A percentile compares a stretch with the other conserved stretches of the same genome.
Evolutionary conservation across 176 grass and related monocot species (phyloP).

Genomic region (Phoenix dactylifera): DNA sequence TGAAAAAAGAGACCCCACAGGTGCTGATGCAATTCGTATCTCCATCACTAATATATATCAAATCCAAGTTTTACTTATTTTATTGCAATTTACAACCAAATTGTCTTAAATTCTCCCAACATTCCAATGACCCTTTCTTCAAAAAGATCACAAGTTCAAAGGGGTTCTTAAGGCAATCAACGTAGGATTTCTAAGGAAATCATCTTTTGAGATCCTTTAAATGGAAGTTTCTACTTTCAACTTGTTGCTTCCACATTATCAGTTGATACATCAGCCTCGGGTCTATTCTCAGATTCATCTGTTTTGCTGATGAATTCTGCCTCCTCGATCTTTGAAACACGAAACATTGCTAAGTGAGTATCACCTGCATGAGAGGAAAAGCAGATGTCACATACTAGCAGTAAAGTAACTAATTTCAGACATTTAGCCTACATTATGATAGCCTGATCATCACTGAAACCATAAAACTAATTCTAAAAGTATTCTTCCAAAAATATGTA

Average conservation of each 20-base stretch:
- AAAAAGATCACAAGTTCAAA: no score
- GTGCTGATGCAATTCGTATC: no score
- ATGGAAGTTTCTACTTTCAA: no score
- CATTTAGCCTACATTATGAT: background rate
- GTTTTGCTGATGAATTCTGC: conserved; percentile 14
- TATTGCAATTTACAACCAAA: no score
- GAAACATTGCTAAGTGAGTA: conserved; percentile 62
- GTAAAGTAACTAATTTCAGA: background rate
- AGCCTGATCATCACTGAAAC: background rate
- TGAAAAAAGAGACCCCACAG: no score
- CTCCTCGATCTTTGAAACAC: conserved; percentile 26
- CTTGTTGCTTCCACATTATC: conserved; percentile 17
- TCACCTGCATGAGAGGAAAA: conserved; percentile 30
- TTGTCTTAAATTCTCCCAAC: no score
- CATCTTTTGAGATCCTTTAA: no score
- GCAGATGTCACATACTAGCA: background rate
- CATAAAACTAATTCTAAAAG: background rate
- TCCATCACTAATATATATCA: no score
- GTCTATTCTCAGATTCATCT: conserved; percentile 4
- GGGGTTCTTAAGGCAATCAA: no score
- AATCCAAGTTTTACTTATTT: no score
- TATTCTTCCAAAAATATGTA: conserved; percentile 2
- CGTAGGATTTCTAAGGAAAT: no score
- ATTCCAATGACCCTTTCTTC: no score
- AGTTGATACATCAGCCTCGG: conserved; percentile 17